Conservation (phyloP, 2,329 filamentous ascomycete species). For the Alternaria rosae region DNA sequence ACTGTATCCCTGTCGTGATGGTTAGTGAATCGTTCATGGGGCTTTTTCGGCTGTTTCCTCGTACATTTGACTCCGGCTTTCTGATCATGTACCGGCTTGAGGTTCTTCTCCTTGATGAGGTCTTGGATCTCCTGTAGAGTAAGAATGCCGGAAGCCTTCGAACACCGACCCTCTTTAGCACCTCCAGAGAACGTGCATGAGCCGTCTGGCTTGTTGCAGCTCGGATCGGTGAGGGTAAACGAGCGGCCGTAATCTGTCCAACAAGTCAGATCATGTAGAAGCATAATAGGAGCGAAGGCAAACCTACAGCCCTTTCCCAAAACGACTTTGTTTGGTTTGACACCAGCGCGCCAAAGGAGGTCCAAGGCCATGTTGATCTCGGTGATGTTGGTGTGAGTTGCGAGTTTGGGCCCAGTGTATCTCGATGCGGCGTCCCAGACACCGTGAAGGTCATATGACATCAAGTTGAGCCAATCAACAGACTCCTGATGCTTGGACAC, state of each 20-base stretch:
- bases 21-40: too few relatives aligned
- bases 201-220: conserved; percentile 10
- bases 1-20: conserved; percentile 16
- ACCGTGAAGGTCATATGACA: conserved; percentile 55
- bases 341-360: conserved; percentile 56
- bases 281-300: background rate
- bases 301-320: conserved; percentile 44
- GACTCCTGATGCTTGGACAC: conserved; percentile 19
- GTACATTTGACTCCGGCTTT: conserved; percentile 8
- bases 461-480: conserved; percentile 55
- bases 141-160: background rate
- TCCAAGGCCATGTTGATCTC: conserved; percentile 53
- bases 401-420: conserved; percentile 33
- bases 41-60: too few relatives aligned
- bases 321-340: conserved; percentile 51
- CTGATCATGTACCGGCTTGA: background rate
- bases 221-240: conserved; percentile 30
- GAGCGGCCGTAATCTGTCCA: conserved; percentile 46
- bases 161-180: background rate
- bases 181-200: conserved; percentile 10
- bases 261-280: conserved; percentile 39
- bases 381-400: conserved; percentile 56
- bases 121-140: conserved; percentile 4
- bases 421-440: conserved; percentile 46
- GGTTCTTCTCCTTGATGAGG: background rate